Base-by-base conservation (phyloP, 2,329 filamentous ascomycete species). In the Fusarium scirpi region DNA sequence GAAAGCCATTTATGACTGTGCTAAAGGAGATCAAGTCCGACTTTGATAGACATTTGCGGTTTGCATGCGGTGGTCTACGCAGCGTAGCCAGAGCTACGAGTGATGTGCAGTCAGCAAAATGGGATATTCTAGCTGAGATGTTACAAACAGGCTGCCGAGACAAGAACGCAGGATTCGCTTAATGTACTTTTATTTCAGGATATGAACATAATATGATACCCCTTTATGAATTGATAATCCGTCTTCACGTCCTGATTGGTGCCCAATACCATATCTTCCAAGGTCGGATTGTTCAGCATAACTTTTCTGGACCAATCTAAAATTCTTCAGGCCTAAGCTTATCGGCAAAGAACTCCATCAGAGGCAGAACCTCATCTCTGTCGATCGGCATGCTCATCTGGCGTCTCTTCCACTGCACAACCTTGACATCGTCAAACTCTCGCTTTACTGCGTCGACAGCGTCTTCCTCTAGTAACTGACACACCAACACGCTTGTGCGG, bases 321-420 rank as follows among this genome's bases (percentile, higher is more conserved):
- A 71, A 76, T 20, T 71, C 77, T 54, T 62, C 72, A 12, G 34
- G 34, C 30, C 58, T 75, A 20, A 96, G 79, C 74, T 91, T 86
- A 53, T 91, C 86, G 0, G 91, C 90, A 74, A 94, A 87, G 74
- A 91, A 98, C 76, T 91, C 89, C 94, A 98, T 98, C 65, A 98
- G 87, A 1, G 94, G 94, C 75, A 94, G 77, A 86, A 97, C 94
- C 84, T 98, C 94, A 13, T 97, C 94, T 56, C 91, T 85, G 77
- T 86, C 91, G 47, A 85, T 83, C n/a, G 94, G 94, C 94, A 98
- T 97, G 2, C 86, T 87, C 79, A 97, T 93, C 8, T 91, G 92
- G 5, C 79, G 80, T 76, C 90, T 89, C 75, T 85, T 87, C 89
- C 92, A 96, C 75, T 87, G 87, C 59, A 89, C 89, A 69, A 90